phyloP scores from a whole-genome alignment of 176 grass and related monocot species.

The Saccharum spontaneum region DNA sequence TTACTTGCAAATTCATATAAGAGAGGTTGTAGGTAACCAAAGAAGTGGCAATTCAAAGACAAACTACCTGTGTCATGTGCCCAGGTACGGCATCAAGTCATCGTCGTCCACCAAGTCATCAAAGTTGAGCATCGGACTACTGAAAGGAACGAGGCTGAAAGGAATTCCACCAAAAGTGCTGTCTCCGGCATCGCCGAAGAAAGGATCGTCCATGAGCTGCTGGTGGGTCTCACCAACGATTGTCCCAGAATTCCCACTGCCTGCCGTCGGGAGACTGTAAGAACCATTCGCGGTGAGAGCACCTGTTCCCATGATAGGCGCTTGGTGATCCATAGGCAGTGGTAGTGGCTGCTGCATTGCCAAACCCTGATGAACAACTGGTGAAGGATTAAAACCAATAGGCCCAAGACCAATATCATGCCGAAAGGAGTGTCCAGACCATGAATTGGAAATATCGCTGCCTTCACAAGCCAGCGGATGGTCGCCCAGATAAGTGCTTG shows the following conservation, averaged over 20 bases:
- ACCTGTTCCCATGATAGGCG: constrained; percentile 27
- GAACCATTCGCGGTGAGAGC: constrained; percentile 35
- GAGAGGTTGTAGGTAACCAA: neutral
- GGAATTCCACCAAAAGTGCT: constrained; percentile 62
- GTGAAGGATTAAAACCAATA: constrained; percentile 42
- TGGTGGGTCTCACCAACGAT: constrained; percentile 19
- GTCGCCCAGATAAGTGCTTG: constrained; percentile 46
- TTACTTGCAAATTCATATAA: neutral
- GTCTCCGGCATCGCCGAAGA: constrained; percentile 39
- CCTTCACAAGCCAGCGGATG: constrained; percentile 43
- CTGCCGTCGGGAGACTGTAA: constrained; percentile 31
- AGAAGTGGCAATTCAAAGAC: constrained; percentile 4
- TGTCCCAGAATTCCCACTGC: constrained; percentile 37
- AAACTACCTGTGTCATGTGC: constrained; percentile 59
- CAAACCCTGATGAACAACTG: constrained; percentile 21
- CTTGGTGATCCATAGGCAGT: constrained; percentile 34
- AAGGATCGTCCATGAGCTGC: constrained; percentile 41
- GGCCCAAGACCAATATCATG: constrained; percentile 23
- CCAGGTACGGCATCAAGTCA: constrained; percentile 83
- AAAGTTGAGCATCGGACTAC: constrained; percentile 54
- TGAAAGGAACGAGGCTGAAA: constrained; percentile 63
- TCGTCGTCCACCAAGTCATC: constrained; percentile 80
- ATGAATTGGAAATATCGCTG: constrained; percentile 42
- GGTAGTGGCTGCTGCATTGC: constrained; percentile 41
- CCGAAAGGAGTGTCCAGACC: constrained; percentile 41